Evolutionary conservation across 345 rosid genomes (phyloP), one percentile per base, ranked within the genome.

Genomic region (Tarenaya hassleriana): DNA sequence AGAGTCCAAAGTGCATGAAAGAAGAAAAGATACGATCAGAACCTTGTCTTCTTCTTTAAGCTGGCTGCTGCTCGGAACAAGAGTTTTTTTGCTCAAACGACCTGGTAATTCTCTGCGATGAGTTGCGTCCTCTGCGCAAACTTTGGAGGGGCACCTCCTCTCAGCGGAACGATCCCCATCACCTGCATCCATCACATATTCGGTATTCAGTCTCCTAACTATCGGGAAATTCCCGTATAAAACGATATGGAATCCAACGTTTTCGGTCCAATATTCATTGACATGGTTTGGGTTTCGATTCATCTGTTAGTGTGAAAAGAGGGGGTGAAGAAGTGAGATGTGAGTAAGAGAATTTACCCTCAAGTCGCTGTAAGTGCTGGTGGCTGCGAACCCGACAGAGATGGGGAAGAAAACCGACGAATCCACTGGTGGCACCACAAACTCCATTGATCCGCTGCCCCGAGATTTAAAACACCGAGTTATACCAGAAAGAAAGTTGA

Each of bases 391-490:
- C 55, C 62, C 79, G 50, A 88, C 96, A 35, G 95, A 78, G 49
- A 94, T 94, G 47, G 97, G 99, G 73, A 94, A 94, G 73, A 88
- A 94, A 10, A 56, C 75, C 7, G 97, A 82, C 47, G 99, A 70
- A 78, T 94, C 97, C 45, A 76, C 95, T 39, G 99, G 84, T 50
- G 99, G 99, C 60, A 94, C 97, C 31, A 84, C 95, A 63, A 94
- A 94, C 74, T 94, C 99, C 99, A 94, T 77, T 16, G 95, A 77
- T 57, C 99, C 99, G 73, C 99, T 94, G 86, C 75, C n/a, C 14
- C 61, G 64, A 27, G 34, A 15, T 19, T 68, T 32, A 37, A n/a
- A 54, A 42, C 18, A 38, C 21, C 34, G 34, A 43, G 34, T 34
- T 8, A 37, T 11, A 50, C 15, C 40, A 35, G 18, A 37, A 13